Conservation (phyloP, 2,329 filamentous ascomycete genomes). For the Decorospora gaudefroyi region DNA sequence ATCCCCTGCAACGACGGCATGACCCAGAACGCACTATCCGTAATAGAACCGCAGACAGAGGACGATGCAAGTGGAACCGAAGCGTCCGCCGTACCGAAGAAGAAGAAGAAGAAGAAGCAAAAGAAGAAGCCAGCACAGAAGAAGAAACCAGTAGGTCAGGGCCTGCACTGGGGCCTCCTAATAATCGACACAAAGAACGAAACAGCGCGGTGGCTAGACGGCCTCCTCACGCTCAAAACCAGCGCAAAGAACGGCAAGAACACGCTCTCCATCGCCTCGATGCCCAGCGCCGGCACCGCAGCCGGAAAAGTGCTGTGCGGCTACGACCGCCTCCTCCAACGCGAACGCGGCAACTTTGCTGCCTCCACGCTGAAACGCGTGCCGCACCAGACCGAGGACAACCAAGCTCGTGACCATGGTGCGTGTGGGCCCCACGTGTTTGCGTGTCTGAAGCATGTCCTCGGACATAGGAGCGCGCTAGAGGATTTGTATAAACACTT, state of each 20-base stretch:
- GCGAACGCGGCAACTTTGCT: not conserved
- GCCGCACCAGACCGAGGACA: not conserved
- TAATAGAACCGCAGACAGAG: no score
- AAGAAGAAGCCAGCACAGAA: not conserved
- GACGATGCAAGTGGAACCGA: not conserved
- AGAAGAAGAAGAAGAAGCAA: not conserved
- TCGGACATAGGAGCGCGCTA: no score
- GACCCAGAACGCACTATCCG: no score
- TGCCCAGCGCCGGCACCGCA: not conserved
- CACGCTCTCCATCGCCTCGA: no score
- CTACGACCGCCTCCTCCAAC: not conserved
- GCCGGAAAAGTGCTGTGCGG: slow-evolving; percentile 3
- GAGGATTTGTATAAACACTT: no score
- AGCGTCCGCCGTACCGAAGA: no score
- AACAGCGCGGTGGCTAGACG: slow-evolving; percentile 1
- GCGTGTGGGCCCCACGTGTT: not conserved
- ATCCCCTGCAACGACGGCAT: no score
- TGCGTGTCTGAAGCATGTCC: no score
- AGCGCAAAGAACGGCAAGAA: not conserved
- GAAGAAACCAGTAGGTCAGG: no score
- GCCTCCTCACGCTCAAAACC: not conserved
- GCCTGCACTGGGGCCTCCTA: slow-evolving; percentile 2
- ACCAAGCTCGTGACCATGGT: not conserved
- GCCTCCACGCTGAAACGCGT: slow-evolving; percentile 3
- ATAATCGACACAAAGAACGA: slow-evolving; percentile 4